Conservation (phyloP, 2,329 filamentous ascomycete species). For the Sporothrix brunneoviolacea region DNA sequence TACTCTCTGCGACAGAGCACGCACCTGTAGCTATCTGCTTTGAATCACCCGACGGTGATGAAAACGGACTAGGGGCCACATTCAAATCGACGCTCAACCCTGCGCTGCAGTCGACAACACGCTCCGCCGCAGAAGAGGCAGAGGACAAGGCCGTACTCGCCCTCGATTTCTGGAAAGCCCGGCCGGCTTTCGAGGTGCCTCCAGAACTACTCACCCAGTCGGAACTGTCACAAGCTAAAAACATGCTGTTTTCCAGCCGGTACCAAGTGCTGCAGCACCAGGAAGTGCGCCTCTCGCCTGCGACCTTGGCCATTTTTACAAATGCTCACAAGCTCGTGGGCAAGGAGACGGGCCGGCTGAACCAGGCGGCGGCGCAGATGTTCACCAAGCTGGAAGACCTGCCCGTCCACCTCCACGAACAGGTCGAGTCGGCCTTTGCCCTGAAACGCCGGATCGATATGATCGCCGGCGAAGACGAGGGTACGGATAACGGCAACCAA, state of each 20-base stretch:
- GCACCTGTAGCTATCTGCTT: constrained; percentile 54
- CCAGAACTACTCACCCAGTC: constrained; percentile 19
- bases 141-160: constrained; percentile 40
- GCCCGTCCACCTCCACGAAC: constrained; percentile 59
- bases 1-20: constrained; percentile 52
- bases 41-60: constrained; percentile 47
- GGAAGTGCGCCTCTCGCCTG: constrained; percentile 62
- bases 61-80: constrained; percentile 34
- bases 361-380: constrained; percentile 63
- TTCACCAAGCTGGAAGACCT: constrained; percentile 65
- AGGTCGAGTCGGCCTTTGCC: constrained; percentile 59
- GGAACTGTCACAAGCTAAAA: constrained; percentile 35
- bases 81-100: constrained; percentile 19
- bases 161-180: constrained; percentile 46
- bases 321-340: constrained; percentile 66
- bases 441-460: constrained; percentile 60
- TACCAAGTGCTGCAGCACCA: constrained; percentile 56
- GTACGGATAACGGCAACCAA: not conserved
- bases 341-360: constrained; percentile 61
- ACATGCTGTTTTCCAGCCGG: constrained; percentile 50
- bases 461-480: constrained; percentile 52
- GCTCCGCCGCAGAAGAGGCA: constrained; percentile 25
- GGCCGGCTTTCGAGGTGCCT: constrained; percentile 19
- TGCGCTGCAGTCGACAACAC: constrained; percentile 21
- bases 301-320: constrained; percentile 64